Conservation (phyloP, 2,329 filamentous ascomycete genomes). For the Fusarium liriodendri region DNA sequence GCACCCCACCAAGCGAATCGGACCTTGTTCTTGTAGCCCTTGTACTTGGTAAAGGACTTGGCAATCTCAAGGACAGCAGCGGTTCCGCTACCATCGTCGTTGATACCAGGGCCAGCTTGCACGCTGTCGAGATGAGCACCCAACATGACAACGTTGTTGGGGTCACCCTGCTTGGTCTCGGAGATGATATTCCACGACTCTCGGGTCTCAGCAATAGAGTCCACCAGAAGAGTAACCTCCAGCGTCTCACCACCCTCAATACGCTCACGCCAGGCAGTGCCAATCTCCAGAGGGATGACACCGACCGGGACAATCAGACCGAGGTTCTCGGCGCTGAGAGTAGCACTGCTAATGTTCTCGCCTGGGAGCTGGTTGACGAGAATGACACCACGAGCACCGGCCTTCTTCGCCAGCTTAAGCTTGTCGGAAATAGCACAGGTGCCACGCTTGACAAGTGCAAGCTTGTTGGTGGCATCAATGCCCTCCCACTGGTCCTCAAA, state of each 20-base stretch:
- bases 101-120: slow-evolving; percentile 53
- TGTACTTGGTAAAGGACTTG: slow-evolving; percentile 51
- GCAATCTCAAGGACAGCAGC: slow-evolving; percentile 54
- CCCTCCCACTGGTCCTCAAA: slow-evolving; percentile 57
- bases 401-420: slow-evolving; percentile 55
- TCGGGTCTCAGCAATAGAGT: slow-evolving; percentile 51
- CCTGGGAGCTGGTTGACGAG: slow-evolving; percentile 72
- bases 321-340: slow-evolving; percentile 59
- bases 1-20: slow-evolving; percentile 58
- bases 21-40: slow-evolving; percentile 55
- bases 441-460: slow-evolving; percentile 59
- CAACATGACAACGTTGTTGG: slow-evolving; percentile 55
- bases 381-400: slow-evolving; percentile 59
- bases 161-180: slow-evolving; percentile 56
- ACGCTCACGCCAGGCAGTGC: slow-evolving; percentile 49
- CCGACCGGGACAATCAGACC: slow-evolving; percentile 51
- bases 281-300: slow-evolving; percentile 51
- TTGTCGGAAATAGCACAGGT: slow-evolving; percentile 56
- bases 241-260: slow-evolving; percentile 50
- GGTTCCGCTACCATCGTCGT: slow-evolving; percentile 55
- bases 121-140: slow-evolving; percentile 57
- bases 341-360: slow-evolving; percentile 57
- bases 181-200: slow-evolving; percentile 56
- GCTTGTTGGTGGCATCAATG: slow-evolving; percentile 56
- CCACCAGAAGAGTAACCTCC: slow-evolving; percentile 50